These are phyloP conservation scores for Pichia sp. DNA, from an alignment of 1,139 yeast species.

Conservation along the genomic window DNA sequence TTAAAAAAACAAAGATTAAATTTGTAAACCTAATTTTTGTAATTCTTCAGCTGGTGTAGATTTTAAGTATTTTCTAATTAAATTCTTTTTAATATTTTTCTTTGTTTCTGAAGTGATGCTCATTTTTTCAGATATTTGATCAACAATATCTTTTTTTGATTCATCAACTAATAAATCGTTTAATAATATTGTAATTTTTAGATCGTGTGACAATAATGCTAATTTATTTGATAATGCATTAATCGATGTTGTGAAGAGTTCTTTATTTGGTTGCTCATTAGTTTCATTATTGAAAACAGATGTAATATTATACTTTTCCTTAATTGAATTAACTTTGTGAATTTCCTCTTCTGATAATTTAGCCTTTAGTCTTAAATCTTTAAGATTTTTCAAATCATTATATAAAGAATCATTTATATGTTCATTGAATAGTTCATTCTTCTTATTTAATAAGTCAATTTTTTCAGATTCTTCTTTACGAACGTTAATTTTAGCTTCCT, in stretches of 20 bases:
- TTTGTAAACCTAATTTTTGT: slow-evolving; percentile 20
- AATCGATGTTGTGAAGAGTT: slow-evolving; percentile 24
- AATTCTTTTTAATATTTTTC: slow-evolving; percentile 45
- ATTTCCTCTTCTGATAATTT: slow-evolving; percentile 36
- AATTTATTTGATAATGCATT: slow-evolving; percentile 20
- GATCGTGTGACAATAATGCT: slow-evolving; percentile 18
- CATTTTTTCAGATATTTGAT: slow-evolving; percentile 15
- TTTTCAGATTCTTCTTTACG: slow-evolving; percentile 52
- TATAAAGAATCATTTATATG: slow-evolving; percentile 34
- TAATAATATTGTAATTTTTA: slow-evolving; percentile 17
- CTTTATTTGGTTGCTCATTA: slow-evolving; percentile 17
- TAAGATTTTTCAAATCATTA: slow-evolving; percentile 44
- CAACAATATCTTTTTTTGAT: slow-evolving; percentile 12
- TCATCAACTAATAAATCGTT: slow-evolving; percentile 18
- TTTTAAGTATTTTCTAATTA: slow-evolving; percentile 43
- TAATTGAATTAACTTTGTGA: slow-evolving; percentile 33
- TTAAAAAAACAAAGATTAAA: slow-evolving; percentile 5
- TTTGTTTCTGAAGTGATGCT: slow-evolving; percentile 29
- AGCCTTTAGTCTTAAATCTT: slow-evolving; percentile 34
- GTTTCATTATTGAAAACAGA: slow-evolving; percentile 26
- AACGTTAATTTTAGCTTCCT: slow-evolving; percentile 63
- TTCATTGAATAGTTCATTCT: slow-evolving; percentile 36
- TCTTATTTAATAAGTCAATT: slow-evolving; percentile 42
- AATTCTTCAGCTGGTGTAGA: slow-evolving; percentile 23
- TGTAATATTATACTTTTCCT: slow-evolving; percentile 30